Percentiles rank a stretch among this genome's conserved stretches.
Conservation (phyloP, 495 filamentous ascomycete species). For the Pseudevernia furfuracea region DNA sequence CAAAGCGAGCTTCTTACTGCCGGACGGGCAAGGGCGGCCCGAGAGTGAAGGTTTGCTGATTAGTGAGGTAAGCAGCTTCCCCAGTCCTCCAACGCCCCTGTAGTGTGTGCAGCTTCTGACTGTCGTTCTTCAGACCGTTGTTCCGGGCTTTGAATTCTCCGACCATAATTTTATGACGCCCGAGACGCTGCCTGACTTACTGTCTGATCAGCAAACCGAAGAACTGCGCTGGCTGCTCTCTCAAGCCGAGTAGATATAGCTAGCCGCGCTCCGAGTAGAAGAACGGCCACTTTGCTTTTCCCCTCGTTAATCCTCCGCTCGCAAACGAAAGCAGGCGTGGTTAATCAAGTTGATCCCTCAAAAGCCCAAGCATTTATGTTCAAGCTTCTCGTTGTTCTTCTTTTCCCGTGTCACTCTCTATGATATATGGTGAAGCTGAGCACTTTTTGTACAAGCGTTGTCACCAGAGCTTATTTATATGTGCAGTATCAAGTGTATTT, state of each 20-base stretch:
- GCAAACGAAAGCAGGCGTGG: not conserved
- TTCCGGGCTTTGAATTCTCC: slow-evolving; percentile 57
- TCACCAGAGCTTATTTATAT: not conserved
- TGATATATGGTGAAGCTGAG: not conserved
- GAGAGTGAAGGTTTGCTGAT: slow-evolving; percentile 48
- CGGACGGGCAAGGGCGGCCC: slow-evolving; percentile 35
- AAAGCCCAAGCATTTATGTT: not conserved
- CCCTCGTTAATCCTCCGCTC: not conserved
- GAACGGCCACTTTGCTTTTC: not conserved
- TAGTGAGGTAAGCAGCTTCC: slow-evolving; percentile 42
- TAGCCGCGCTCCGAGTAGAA: not conserved
- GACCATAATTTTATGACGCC: slow-evolving; percentile 55
- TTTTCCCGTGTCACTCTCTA: not conserved
- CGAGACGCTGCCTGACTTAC: slow-evolving; percentile 39
- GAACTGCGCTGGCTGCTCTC: slow-evolving; percentile 44
- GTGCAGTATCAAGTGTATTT: not conserved
- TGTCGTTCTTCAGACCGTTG: slow-evolving; percentile 39
- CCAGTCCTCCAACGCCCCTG: not conserved
- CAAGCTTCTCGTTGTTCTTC: not conserved
- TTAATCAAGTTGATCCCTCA: not conserved
- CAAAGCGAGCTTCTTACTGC: slow-evolving; percentile 52
- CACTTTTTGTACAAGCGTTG: not conserved
- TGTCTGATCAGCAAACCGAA: slow-evolving; percentile 40
- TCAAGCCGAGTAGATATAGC: not conserved
- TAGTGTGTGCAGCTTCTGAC: not conserved